Base-by-base conservation (phyloP, 306 rosid species). In the Cicer chorassanicum region DNA sequence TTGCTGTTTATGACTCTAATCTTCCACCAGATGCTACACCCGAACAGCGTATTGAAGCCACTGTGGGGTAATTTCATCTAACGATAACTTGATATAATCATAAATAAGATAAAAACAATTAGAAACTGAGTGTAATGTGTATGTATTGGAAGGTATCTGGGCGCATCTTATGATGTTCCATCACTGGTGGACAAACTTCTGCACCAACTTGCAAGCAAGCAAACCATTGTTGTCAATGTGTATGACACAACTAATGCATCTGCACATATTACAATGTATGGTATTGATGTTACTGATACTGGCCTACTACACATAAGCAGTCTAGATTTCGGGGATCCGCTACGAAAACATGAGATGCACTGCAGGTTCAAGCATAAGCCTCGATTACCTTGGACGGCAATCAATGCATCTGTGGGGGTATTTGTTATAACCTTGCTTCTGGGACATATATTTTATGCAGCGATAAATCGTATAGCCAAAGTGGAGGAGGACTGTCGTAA, bases 191-290 rank as follows among this genome's bases (percentile, higher is more conserved):
- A 94, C 86, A 94, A 91, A 88, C 98, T 94, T 81, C 89, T 94
- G 74, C 93, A 94, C 82, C 98, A 94, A 82, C 98, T 94, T 85
- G 96, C 98, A 72, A 87, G 98, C 90, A 90, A 94, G 86, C 93
- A 94, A 82, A 94, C 94, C 66, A 94, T 94, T 78, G 96, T 90
- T 72, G 98, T 94, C 40, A 90, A 94, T 85, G 98, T 94, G 68
- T 91, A 88, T 71, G 98, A 94, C 86, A 90, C 88, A 62, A 94
- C 98, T 21, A 84, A 90, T 82, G 88, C 87, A 46, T 90, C 92
- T 73, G 84, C 83, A 19, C 88, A 80, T 21, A 86, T 94, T 77
- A 92, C 88, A 70, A 91, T 94, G 98, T 94, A 90, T 79, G 96
- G 98, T 65, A 77, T 88, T 77, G 95, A 87, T 77, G 89, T 90